Evolutionary conservation across 257 asterid genomes (phyloP).

Genomic region (Penstemon newberryi): DNA sequence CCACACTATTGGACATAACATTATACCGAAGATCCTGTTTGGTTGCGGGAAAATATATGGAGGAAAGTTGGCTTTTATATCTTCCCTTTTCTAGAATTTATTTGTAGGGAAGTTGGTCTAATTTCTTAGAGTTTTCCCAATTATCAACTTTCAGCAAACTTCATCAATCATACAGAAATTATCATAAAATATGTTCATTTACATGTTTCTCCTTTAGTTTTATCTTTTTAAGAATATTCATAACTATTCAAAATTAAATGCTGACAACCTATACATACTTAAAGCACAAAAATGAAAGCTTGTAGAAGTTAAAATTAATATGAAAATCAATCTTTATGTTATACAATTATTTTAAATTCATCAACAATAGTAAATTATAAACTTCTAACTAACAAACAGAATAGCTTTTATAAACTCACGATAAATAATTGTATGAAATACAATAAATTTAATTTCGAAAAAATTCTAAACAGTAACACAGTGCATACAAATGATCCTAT

Average conservation of each 20-base stretch:
- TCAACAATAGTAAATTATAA: not conserved
- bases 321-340: not conserved
- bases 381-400: not conserved
- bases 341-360: not conserved
- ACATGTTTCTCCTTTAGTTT: not conserved
- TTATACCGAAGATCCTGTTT: not conserved
- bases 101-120: not conserved
- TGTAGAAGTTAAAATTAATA: not conserved
- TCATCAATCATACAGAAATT: slow-evolving; percentile 2
- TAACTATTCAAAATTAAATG: not conserved
- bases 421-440: no score
- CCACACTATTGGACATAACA: not conserved
- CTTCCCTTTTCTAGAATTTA: not conserved
- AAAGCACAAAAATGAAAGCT: not conserved
- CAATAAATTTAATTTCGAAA: no score
- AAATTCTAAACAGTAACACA: no score
- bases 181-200: not conserved
- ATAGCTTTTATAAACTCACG: no score
- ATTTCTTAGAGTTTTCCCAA: not conserved
- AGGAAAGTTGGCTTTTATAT: not conserved
- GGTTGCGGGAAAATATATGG: not conserved
- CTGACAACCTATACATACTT: not conserved
- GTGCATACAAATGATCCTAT: no score
- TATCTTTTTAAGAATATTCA: no score
- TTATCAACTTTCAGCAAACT: not conserved